Evolutionary conservation across 2,329 filamentous ascomycete genomes (phyloP).

Genomic region (Penicillium sp.): DNA sequence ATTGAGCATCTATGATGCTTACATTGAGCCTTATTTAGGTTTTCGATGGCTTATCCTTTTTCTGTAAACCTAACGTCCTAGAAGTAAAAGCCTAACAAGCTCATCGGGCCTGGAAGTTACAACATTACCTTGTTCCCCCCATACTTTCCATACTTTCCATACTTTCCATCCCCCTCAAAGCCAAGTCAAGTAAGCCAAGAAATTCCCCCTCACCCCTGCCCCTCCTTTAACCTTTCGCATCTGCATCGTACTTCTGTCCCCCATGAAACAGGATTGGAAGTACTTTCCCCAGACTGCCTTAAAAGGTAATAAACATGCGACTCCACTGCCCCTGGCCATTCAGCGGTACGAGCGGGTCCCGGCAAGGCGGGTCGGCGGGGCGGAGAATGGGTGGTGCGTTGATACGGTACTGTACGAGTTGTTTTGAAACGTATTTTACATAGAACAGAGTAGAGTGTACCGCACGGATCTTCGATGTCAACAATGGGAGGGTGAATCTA

Average conservation of each 20-base stretch:
- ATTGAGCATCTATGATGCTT: no score
- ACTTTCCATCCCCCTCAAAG: background rate
- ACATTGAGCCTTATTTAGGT: background rate
- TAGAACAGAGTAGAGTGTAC: no score
- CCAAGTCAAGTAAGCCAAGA: background rate
- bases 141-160: background rate
- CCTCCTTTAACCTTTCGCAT: background rate
- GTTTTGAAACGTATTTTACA: background rate
- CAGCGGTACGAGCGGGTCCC: background rate
- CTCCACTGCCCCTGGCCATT: constrained; percentile 6
- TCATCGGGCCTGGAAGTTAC: no score
- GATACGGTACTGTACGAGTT: background rate
- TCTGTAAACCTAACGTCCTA: no score
- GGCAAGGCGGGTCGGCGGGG: constrained; percentile 4
- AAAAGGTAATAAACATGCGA: constrained; percentile 5
- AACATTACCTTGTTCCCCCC: no score
- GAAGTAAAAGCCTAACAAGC: no score
- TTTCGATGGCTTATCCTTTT: background rate
- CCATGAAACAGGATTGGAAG: constrained; percentile 5
- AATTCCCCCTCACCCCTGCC: background rate
- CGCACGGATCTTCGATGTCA: no score
- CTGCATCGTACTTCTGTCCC: constrained; percentile 16
- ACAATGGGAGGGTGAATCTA: no score
- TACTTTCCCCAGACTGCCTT: background rate
- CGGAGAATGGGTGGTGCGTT: background rate